Conservation (phyloP, 2,329 filamentous ascomycete genomes). For the Knufia fluminis region DNA sequence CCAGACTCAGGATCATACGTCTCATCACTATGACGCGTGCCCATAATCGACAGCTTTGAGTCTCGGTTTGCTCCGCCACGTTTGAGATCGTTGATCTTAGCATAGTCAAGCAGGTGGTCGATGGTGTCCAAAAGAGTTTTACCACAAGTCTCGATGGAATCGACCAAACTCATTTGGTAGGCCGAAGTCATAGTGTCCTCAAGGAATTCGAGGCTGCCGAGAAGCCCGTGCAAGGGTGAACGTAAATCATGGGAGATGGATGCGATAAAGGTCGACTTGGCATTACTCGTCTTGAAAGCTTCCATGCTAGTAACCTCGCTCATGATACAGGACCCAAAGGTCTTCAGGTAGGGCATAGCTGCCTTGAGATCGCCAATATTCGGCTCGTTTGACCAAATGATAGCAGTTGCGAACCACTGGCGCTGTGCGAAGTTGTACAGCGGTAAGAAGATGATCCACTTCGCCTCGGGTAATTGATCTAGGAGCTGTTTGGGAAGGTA, state of each 20-base stretch:
- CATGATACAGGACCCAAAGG: slow-evolving; percentile 36
- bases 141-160: slow-evolving; percentile 33
- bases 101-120: slow-evolving; percentile 33
- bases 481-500: slow-evolving; percentile 13
- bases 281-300: slow-evolving; percentile 25
- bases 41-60: neutral
- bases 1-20: neutral
- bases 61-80: neutral
- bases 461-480: slow-evolving; percentile 16
- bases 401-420: slow-evolving; percentile 39
- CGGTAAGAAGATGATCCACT: slow-evolving; percentile 37
- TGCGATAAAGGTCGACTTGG: slow-evolving; percentile 28
- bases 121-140: slow-evolving; percentile 36
- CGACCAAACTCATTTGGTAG: slow-evolving; percentile 26
- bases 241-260: slow-evolving; percentile 31
- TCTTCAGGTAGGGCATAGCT: slow-evolving; percentile 33
- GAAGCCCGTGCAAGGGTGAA: slow-evolving; percentile 30
- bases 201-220: slow-evolving; percentile 28
- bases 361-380: slow-evolving; percentile 28
- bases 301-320: slow-evolving; percentile 34
- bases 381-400: slow-evolving; percentile 35
- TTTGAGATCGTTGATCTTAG: slow-evolving; percentile 36
- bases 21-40: neutral
- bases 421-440: slow-evolving; percentile 42
- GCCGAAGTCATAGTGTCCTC: slow-evolving; percentile 25